Percentiles rank a stretch among this genome's conserved stretches.
These are phyloP conservation scores for Cynanchum wilfordii DNA, from an alignment of 257 asterid species.

Conservation along the genomic window DNA sequence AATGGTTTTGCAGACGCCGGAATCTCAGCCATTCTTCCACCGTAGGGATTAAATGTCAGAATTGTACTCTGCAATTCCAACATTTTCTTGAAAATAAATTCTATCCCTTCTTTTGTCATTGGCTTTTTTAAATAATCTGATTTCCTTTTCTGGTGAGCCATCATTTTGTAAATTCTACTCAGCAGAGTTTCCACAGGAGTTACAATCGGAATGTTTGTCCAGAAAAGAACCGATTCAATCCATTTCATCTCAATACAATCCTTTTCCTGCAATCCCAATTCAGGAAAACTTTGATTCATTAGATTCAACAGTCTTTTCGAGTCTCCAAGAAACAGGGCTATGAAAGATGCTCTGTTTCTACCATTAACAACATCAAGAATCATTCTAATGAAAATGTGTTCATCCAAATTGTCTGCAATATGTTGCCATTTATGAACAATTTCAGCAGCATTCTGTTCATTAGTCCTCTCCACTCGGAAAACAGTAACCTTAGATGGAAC, in stretches of 20 bases:
- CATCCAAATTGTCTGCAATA: not conserved
- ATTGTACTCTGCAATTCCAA: constrained; percentile 26
- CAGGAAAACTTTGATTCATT: constrained; percentile 31
- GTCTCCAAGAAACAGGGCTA: constrained; percentile 43
- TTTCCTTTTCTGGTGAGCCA: constrained; percentile 38
- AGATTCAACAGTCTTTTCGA: constrained; percentile 28
- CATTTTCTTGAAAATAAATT: constrained; percentile 44
- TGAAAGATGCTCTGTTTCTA: constrained; percentile 36
- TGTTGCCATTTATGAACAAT: not conserved
- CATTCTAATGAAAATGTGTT: constrained; percentile 3
- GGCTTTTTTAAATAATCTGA: constrained; percentile 51
- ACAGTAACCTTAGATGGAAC: constrained; percentile 3
- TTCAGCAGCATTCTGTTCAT: not conserved
- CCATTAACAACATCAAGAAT: constrained; percentile 6
- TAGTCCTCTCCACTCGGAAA: not conserved
- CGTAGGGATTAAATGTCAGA: constrained; percentile 21
- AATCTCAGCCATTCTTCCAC: constrained; percentile 27
- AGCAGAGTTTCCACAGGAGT: constrained; percentile 39
- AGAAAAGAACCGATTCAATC: constrained; percentile 47
- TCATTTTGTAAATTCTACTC: constrained; percentile 27
- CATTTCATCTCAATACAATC: constrained; percentile 52
- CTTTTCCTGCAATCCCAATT: constrained; percentile 27
- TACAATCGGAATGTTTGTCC: constrained; percentile 32
- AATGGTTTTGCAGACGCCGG: constrained; percentile 22
- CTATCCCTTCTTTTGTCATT: constrained; percentile 35